Conservation (phyloP, 495 filamentous ascomycete genomes). For the Neurospora sp. region DNA sequence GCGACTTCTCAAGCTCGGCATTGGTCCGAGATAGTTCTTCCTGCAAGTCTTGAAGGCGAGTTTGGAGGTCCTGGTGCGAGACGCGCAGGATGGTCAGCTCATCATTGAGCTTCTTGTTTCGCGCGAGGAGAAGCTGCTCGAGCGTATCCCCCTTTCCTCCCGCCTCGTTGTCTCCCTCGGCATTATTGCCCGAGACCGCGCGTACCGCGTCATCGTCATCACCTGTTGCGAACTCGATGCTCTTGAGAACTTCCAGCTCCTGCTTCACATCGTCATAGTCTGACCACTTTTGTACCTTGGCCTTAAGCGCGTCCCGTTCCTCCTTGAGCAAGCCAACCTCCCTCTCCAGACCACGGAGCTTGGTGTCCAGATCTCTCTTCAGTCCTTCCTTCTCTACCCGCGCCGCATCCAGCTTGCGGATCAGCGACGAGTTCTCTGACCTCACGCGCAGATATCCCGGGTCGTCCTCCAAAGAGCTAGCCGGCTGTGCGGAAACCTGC, state of each 20-base stretch:
- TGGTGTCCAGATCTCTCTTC: slow-evolving; percentile 62
- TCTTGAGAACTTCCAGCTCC: slow-evolving; percentile 93
- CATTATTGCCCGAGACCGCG: slow-evolving; percentile 29
- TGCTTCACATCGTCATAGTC: slow-evolving; percentile 96
- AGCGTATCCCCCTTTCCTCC: slow-evolving; percentile 63
- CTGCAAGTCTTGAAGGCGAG: slow-evolving; percentile 67
- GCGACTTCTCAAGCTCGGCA: slow-evolving; percentile 74
- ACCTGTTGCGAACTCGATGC: slow-evolving; percentile 88
- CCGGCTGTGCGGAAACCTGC: slow-evolving; percentile 50
- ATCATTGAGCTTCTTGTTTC: slow-evolving; percentile 92
- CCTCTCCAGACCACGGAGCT: slow-evolving; percentile 61
- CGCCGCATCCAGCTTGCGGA: slow-evolving; percentile 75
- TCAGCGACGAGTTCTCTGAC: slow-evolving; percentile 83
- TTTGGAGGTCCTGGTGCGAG: slow-evolving; percentile 86
- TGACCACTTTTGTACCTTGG: slow-evolving; percentile 75
- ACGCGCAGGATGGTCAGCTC: slow-evolving; percentile 88
- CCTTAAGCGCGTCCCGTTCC: slow-evolving; percentile 61
- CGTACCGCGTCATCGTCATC: slow-evolving; percentile 60
- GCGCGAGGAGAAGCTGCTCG: slow-evolving; percentile 80
- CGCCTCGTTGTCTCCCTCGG: slow-evolving; percentile 42
- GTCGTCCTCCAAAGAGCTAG: slow-evolving; percentile 65
- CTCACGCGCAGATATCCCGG: slow-evolving; percentile 73
- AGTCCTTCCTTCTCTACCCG: slow-evolving; percentile 73
- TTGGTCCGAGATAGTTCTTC: slow-evolving; percentile 77
- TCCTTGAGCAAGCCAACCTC: slow-evolving; percentile 55